Evolutionary conservation across 2,329 filamentous ascomycete species (phyloP).

Genomic region (Arthrobotrys musiformis): DNA sequence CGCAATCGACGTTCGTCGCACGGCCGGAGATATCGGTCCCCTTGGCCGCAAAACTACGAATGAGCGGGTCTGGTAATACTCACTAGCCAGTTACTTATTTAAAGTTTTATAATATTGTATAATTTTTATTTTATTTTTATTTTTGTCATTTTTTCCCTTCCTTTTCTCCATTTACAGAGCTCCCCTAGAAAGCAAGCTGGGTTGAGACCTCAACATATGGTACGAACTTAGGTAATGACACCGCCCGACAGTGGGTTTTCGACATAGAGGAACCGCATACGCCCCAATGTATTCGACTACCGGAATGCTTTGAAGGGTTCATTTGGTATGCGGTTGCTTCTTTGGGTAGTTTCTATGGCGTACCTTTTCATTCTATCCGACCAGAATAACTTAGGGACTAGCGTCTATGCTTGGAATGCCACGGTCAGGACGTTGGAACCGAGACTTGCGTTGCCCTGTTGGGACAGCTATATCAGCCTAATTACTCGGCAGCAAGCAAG

Average conservation of each 20-base stretch:
- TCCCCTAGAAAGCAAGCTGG: background rate
- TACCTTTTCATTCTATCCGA: constrained; percentile 11
- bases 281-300: background rate
- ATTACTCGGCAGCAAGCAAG: background rate
- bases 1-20: background rate
- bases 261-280: background rate
- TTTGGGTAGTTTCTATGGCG: background rate
- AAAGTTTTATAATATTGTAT: constrained; percentile 1
- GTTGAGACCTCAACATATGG: background rate
- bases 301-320: background rate
- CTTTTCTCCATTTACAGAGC: too few relatives aligned
- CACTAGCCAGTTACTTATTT: background rate
- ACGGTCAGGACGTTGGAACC: background rate
- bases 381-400: background rate
- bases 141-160: too few relatives aligned
- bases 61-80: background rate
- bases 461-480: constrained; percentile 12
- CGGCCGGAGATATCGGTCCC: background rate
- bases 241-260: background rate
- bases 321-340: constrained; percentile 3
- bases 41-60: background rate
- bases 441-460: constrained; percentile 14
- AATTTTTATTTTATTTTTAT: background rate
- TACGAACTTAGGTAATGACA: background rate
- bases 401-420: background rate